Conservation (phyloP, 2,329 filamentous ascomycete species). For the Orbilia javanica region DNA sequence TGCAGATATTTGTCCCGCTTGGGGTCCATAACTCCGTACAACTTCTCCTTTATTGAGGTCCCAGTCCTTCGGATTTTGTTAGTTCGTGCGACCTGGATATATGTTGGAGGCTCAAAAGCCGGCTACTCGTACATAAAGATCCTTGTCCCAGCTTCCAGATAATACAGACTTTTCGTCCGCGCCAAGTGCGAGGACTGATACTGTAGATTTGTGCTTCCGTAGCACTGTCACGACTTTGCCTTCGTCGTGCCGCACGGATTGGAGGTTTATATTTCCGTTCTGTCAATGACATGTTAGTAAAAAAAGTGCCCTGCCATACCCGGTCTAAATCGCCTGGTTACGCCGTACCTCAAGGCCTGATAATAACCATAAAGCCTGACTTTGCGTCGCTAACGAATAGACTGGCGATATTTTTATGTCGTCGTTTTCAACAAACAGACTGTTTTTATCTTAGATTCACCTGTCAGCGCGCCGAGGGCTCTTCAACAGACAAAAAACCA, state of each 20-base stretch:
- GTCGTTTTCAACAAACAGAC: constrained; percentile 57
- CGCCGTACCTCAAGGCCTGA: constrained; percentile 79
- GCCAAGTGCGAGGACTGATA: constrained; percentile 85
- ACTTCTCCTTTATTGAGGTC: constrained; percentile 87
- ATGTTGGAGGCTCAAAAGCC: background rate
- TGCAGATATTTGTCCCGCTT: constrained; percentile 84
- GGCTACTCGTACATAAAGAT: constrained; percentile 70
- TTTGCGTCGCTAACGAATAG: constrained; percentile 92
- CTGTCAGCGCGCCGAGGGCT: constrained; percentile 32
- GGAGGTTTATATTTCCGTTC: constrained; percentile 90
- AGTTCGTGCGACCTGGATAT: background rate
- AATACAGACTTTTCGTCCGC: constrained; percentile 88
- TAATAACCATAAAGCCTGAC: constrained; percentile 88
- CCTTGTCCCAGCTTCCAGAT: constrained; percentile 97
- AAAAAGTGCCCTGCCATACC: background rate
- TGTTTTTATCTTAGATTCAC: constrained; percentile 53
- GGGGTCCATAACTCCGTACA: constrained; percentile 78
- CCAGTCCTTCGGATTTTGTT: constrained; percentile 74
- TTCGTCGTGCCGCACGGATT: constrained; percentile 93
- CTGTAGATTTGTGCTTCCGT: constrained; percentile 87
- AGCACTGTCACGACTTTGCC: constrained; percentile 87
- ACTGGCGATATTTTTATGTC: constrained; percentile 79
- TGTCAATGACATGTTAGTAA: constrained; percentile 24
- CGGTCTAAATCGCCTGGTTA: background rate
- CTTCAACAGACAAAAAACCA: background rate